Conservation (phyloP, 2,329 filamentous ascomycete species). For the Gnomoniopsis smithogilvyi region DNA sequence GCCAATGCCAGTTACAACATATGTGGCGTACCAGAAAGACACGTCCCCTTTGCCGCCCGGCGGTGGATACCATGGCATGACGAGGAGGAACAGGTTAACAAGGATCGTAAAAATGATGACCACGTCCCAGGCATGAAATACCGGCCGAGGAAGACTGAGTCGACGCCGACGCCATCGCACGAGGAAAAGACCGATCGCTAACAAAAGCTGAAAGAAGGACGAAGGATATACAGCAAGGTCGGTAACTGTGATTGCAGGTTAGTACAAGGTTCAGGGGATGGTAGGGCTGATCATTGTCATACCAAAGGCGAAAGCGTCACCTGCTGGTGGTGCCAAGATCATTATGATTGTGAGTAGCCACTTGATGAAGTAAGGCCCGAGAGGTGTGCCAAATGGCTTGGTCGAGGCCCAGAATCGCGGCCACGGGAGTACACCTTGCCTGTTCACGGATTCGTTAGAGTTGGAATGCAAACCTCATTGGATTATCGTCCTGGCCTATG, state of each 20-base stretch:
- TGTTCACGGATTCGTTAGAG: background rate
- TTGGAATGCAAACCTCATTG: too few species aligned
- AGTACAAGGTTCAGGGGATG: background rate
- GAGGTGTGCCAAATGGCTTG: slow-evolving; percentile 59
- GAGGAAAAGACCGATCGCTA: slow-evolving; percentile 55
- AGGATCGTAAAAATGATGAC: slow-evolving; percentile 58
- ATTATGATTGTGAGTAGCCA: slow-evolving; percentile 55
- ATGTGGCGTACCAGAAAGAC: slow-evolving; percentile 72
- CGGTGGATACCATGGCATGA: slow-evolving; percentile 72
- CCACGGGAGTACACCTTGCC: slow-evolving; percentile 57
- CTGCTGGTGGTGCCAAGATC: slow-evolving; percentile 58
- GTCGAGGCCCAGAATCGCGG: slow-evolving; percentile 60
- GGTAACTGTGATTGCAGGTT: slow-evolving; percentile 42
- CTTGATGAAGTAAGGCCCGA: slow-evolving; percentile 56
- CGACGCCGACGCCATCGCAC: slow-evolving; percentile 53
- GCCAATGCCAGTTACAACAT: slow-evolving; percentile 60
- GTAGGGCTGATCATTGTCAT: slow-evolving; percentile 8
- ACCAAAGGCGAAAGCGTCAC: slow-evolving; percentile 63
- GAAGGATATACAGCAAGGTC: slow-evolving; percentile 57
- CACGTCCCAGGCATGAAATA: slow-evolving; percentile 58
- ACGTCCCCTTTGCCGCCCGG: slow-evolving; percentile 60
- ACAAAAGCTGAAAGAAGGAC: slow-evolving; percentile 53
- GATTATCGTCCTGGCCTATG: too few species aligned
- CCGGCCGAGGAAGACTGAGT: slow-evolving; percentile 42
- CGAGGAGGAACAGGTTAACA: slow-evolving; percentile 58